Evolutionary conservation across 495 filamentous ascomycete genomes (phyloP), one percentile per base, ranked within the genome.

Genomic region (Filosporella fistucella): DNA sequence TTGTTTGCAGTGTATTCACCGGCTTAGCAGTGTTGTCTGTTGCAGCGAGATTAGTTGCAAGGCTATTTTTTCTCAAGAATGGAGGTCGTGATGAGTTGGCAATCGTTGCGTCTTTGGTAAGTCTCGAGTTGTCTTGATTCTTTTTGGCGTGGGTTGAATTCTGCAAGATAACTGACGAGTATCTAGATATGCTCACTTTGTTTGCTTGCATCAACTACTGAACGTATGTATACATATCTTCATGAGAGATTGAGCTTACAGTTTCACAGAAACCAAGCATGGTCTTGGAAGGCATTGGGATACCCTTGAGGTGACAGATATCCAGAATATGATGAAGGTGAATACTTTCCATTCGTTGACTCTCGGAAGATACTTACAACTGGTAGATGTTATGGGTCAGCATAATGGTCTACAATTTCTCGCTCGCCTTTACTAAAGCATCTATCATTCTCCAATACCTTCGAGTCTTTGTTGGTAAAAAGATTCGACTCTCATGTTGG

Each of bases 321-420:
- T n/a, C 28, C 8, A 30, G n/a, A 30, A n/a, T 8, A 30, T n/a
- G 8, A 8, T 30, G n/a, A 30, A 8, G 28, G 28, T 30, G n/a
- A 30, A n/a, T n/a, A n/a, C 28, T 8, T 8, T 30, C 28, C 28
- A 8, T 30, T 8, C 8, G n/a, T 30, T 30, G n/a, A 30, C 8
- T 8, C 28, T 8, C 28, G 8, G 28, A 30, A 8, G 28, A 8
- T 8, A 30, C 8, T 30, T 30, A 30, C n/a, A 8, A 8, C n/a
- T n/a, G n/a, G n/a, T n/a, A 30, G 28, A 8, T 8, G 28, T n/a
- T 30, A 8, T 30, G 8, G 8, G 28, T 30, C n/a, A 30, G 8
- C n/a, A 30, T 30, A 38, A 38, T 38, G 9, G 20, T 38, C 35
- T 49, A 49, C 36, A 49, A 49, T 11, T 24, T 40, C 6, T 28